Percentiles rank a stretch among this genome's conserved stretches.
phyloP scores from a whole-genome alignment of 2,329 filamentous ascomycete genomes.

The Amesomyces nigricolor region DNA sequence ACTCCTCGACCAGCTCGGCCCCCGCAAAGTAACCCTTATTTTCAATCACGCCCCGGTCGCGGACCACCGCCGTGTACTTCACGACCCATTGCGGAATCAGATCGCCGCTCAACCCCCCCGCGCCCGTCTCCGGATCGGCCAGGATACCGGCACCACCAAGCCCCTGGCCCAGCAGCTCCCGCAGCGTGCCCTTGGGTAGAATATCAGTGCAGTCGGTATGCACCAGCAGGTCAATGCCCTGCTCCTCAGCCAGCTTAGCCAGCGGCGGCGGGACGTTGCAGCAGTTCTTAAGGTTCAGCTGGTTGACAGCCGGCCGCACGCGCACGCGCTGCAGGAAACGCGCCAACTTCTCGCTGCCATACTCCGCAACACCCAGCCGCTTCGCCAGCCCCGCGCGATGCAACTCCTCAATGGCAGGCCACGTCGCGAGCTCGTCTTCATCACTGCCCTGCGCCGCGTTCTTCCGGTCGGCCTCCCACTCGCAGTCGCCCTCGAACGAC shows the following conservation, averaged over 20 bases:
- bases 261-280: slow-evolving; percentile 91
- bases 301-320: slow-evolving; percentile 76
- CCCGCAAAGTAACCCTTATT: slow-evolving; percentile 96
- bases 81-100: slow-evolving; percentile 89
- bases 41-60: slow-evolving; percentile 90
- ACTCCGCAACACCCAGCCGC: slow-evolving; percentile 82
- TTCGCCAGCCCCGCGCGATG: slow-evolving; percentile 65
- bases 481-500: slow-evolving; percentile 87
- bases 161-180: slow-evolving; percentile 73
- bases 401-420: slow-evolving; percentile 68
- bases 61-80: slow-evolving; percentile 94
- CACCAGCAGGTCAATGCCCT: slow-evolving; percentile 81
- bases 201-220: slow-evolving; percentile 94
- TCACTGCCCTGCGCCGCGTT: slow-evolving; percentile 59
- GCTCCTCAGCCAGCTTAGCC: slow-evolving; percentile 73
- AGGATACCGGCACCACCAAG: slow-evolving; percentile 70
- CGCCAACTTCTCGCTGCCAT: slow-evolving; percentile 76
- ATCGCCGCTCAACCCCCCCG: slow-evolving; percentile 64
- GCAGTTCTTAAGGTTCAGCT: slow-evolving; percentile 94
- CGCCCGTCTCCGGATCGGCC: slow-evolving; percentile 42
- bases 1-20: slow-evolving; percentile 57
- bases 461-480: slow-evolving; percentile 63
- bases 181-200: slow-evolving; percentile 74
- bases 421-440: slow-evolving; percentile 62
- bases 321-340: slow-evolving; percentile 67